A percentile compares a stretch with the other conserved stretches of the same genome.
phyloP scores from a whole-genome alignment of 441 rosid genomes.

The Pelargonium myrrhifolium region DNA sequence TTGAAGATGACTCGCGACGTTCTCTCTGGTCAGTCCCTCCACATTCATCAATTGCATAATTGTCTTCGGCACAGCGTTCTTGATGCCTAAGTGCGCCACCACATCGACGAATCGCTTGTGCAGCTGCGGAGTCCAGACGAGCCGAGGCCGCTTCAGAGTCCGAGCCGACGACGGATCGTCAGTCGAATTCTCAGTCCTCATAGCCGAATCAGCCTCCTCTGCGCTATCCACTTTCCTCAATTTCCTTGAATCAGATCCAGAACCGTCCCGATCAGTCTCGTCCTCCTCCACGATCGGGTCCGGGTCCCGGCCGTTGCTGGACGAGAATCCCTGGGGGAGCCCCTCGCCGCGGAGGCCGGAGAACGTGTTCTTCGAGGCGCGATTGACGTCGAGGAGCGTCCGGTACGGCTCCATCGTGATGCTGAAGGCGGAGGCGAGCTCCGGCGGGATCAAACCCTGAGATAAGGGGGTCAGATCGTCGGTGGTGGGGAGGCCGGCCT shows the following conservation, averaged over 20 bases:
- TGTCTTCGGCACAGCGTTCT: slow-evolving; percentile 9
- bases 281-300: slow-evolving; percentile 34
- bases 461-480: slow-evolving; percentile 73
- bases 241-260: slow-evolving; percentile 54
- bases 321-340: slow-evolving; percentile 26
- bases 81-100: slow-evolving; percentile 12
- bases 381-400: slow-evolving; percentile 53
- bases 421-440: slow-evolving; percentile 88
- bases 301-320: slow-evolving; percentile 19
- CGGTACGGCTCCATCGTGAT: slow-evolving; percentile 57
- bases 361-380: slow-evolving; percentile 60
- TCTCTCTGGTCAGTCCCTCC: slow-evolving; percentile 4
- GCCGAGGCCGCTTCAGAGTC: slow-evolving; percentile 6
- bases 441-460: slow-evolving; percentile 56
- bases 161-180: slow-evolving; percentile 17
- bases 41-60: slow-evolving; percentile 14
- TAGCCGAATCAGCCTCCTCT: slow-evolving; percentile 57
- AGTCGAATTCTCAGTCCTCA: slow-evolving; percentile 28
- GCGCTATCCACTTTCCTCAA: slow-evolving; percentile 40
- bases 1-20: background rate
- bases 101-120: slow-evolving; percentile 14
- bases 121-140: slow-evolving; percentile 13
- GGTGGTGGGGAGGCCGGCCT: slow-evolving; percentile 64
- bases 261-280: slow-evolving; percentile 33
- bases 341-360: slow-evolving; percentile 38